Base-by-base conservation (phyloP, 805 yeast species). In the Zygotorulaspora florentina region DNA sequence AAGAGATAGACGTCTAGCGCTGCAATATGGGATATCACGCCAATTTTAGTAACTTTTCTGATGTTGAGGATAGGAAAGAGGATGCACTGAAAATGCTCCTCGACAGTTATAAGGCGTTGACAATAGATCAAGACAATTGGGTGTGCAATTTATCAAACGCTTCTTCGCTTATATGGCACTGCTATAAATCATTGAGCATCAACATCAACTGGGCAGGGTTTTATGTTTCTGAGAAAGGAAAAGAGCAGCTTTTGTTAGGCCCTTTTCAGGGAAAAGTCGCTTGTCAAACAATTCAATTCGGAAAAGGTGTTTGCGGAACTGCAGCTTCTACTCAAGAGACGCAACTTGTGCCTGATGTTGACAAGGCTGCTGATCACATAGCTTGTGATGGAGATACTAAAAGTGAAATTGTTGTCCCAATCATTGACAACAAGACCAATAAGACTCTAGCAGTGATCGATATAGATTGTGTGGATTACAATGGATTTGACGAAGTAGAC, bases 181-280 rank as follows among this genome's bases (percentile, higher is more conserved):
- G 87, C 9, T 91, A 87, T 65, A 83, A 77, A 45, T 75, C 87
- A 0, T 61, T 86, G 18, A 65, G 66, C 1, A 52, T 69, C 1
- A 60, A 71, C 9, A 86, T 90, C 9, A 91, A 91, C 64, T 91
- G 99, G 99, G 80, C 95, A 0, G 99, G 99, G 0, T 89, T 93
- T 63, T 91, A 91, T 58, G 78, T 86, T 1, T 54, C 72, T 13
- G 45, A 40, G 17, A 42, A 44, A 3, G 60, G 62, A 35, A 46
- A 44, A 5, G 39, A 62, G 1, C 80, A 75, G 57, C 70, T 93
- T 42, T 73, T 87, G 17, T 70, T 91, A 31, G 99, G 95, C 0
- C 99, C 99, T 11, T 91, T 91, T 65, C 95, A 87, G 65, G 99
- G 99, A 3, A 88, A 88, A 64, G 97, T 91, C 2, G 98, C 98